A percentile compares a stretch with the other conserved stretches of the same genome.
Evolutionary conservation across 129 eudicot genomes (phyloP).

Genomic region (Chrysanthemum makinoi): DNA sequence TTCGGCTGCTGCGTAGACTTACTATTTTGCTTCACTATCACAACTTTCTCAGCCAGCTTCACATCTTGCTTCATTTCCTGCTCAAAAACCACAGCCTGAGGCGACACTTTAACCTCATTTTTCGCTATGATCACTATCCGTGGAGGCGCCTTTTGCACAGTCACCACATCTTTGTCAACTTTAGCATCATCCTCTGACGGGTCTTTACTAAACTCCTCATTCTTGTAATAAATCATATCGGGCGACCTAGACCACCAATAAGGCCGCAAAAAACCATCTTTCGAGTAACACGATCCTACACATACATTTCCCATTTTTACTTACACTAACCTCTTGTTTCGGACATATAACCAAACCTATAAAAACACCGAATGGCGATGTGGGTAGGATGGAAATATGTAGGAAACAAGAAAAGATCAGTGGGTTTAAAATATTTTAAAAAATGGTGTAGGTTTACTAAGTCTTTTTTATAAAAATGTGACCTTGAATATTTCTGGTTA

Average conservation of each 20-base stretch:
- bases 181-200: conserved; percentile 22
- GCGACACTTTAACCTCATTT: conserved; percentile 25
- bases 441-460: conserved; percentile 19
- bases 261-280: conserved; percentile 43
- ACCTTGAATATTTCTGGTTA: conserved; percentile 12
- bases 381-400: conserved; percentile 14
- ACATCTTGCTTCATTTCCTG: conserved; percentile 23
- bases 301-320: conserved; percentile 62
- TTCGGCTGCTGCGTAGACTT: conserved; percentile 10
- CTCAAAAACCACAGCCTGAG: conserved; percentile 6
- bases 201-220: conserved; percentile 22
- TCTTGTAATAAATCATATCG: conserved; percentile 34
- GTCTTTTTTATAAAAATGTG: conserved; percentile 18
- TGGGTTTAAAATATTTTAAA: conserved; percentile 13
- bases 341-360: conserved; percentile 22
- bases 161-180: conserved; percentile 13
- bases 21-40: conserved; percentile 34
- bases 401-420: conserved; percentile 3
- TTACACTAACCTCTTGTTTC: background rate
- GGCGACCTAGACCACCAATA: conserved; percentile 51
- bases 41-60: conserved; percentile 30
- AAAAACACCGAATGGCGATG: background rate
- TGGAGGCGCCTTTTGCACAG: conserved; percentile 52
- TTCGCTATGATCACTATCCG: conserved; percentile 43
- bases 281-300: conserved; percentile 42